Evolutionary conservation across 495 filamentous ascomycete genomes (phyloP), one percentile per base, ranked within the genome.

Genomic region (Articulospora tetracladia): DNA sequence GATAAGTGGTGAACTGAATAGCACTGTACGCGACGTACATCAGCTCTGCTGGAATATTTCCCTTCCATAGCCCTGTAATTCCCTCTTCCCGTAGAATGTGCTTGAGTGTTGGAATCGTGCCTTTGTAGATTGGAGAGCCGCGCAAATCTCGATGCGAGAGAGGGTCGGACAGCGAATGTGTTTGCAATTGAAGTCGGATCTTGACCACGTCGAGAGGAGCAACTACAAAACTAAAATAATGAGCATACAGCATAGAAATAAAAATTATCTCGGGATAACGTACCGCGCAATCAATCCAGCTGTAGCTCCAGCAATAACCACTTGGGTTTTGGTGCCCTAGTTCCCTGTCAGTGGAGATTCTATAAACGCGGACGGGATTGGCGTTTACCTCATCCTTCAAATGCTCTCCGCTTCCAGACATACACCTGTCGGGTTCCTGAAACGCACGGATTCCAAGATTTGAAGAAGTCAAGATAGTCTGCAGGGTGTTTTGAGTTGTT

Each of bases 191-290:
- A 49, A 96, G 86, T n/a, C 92, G 88, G 74, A 97, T 97, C 78
- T 97, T 97, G 75, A 96, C 85, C 60, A 97, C 92, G 73, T 97
- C 92, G 55, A 97, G 87, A 57, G 92, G 92, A 53, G 92, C 92
- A 72, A 95, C 86, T 66, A 91, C 85, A 78, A 96, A 97, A 65
- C 88, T 91, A 63, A 25, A 24, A 22, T 6, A 8, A 24, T 50
- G 12, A 50, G 47, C 3, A 6, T 50, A 7, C 25, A 2, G 25
- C 20, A 25, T 39, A n/a, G n/a, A 26, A 25, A 8, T 25, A 3
- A 7, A 50, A 6, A 10, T 23, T 3, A 22, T 25, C 6, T 25
- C n/a, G 20, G 20, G 22, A 27, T 1, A 22, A 50, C 47, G 44
- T 77, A 87, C 85, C 94, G 86, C 54, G 94, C 94, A 55, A 98